Evolutionary conservation across 495 filamentous ascomycete genomes (phyloP).

Genomic region (Podospora fimiseda): DNA sequence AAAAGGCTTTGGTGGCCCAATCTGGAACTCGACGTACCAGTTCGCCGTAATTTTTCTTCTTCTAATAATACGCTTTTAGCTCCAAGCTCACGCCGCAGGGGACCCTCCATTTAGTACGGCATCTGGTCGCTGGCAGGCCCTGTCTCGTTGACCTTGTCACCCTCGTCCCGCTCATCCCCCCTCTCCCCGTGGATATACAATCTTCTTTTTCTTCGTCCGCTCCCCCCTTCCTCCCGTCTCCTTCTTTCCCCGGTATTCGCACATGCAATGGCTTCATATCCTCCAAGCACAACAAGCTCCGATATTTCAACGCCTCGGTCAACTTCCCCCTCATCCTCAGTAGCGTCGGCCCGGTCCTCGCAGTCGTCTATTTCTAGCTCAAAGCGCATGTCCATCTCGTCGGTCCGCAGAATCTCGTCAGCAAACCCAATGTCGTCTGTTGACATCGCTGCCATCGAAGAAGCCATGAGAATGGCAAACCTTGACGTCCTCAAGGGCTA

Average conservation of each 20-base stretch:
- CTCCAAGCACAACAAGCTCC: conserved; percentile 37
- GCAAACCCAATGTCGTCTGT: conserved; percentile 50
- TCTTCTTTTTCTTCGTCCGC: conserved; percentile 14
- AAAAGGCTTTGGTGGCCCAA: conserved; percentile 16
- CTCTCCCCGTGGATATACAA: conserved; percentile 21
- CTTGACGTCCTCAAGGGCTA: conserved; percentile 49
- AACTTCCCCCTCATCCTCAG: conserved; percentile 42
- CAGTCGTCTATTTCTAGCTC: conserved; percentile 43
- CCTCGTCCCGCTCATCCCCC: conserved; percentile 3
- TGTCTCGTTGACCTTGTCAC: conserved; percentile 1
- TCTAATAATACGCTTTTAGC: conserved; percentile 9
- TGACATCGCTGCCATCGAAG: conserved; percentile 47
- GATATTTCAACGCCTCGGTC: conserved; percentile 51
- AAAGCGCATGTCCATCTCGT: conserved; percentile 48
- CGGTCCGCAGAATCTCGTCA: conserved; percentile 40
- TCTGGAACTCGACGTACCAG: neutral
- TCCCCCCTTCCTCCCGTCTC: conserved; percentile 14
- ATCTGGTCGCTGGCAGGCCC: conserved; percentile 17
- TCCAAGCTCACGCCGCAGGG: conserved; percentile 18
- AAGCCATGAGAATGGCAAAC: conserved; percentile 47
- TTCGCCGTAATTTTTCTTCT: conserved; percentile 8
- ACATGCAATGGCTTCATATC: conserved; percentile 46
- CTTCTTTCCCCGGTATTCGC: conserved; percentile 16
- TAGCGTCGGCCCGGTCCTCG: conserved; percentile 43
- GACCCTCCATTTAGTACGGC: conserved; percentile 13